phyloP scores from a whole-genome alignment of 768 basidiomycete genomes.

The Suillus americanus region DNA sequence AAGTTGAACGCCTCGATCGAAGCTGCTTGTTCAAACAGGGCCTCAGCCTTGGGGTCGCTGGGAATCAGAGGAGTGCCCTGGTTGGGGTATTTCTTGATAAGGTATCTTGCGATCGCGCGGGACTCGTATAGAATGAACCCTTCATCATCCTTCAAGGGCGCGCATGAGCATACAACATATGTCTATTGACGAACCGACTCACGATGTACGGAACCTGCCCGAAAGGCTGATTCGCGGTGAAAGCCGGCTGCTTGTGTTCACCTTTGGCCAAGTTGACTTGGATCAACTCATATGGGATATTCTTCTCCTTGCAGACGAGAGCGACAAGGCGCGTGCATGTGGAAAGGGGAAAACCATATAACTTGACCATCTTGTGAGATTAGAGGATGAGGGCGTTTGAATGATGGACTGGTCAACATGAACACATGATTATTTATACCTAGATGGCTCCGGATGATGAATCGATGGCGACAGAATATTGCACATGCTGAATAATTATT shows the following conservation, averaged over 20 bases:
- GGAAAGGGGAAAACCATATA: constrained; percentile 36
- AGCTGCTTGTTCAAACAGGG: constrained; percentile 31
- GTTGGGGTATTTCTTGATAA: constrained; percentile 51
- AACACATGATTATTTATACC: not conserved
- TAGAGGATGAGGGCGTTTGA: not conserved
- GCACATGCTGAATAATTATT: no score
- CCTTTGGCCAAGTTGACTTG: constrained; percentile 40
- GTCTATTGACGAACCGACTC: not conserved
- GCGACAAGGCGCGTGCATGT: constrained; percentile 55
- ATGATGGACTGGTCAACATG: not conserved
- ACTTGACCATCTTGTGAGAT: constrained; percentile 30
- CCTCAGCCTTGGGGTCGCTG: constrained; percentile 32
- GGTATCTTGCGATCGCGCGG: constrained; percentile 60
- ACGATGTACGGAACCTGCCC: constrained; percentile 50
- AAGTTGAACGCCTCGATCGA: constrained; percentile 57
- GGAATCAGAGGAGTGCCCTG: constrained; percentile 56
- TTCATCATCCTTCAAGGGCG: constrained; percentile 47
- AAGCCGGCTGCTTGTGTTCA: constrained; percentile 47
- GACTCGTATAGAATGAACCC: constrained; percentile 64
- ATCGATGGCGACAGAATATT: no score
- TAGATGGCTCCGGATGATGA: no score
- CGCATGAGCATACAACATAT: not conserved
- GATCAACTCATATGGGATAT: constrained; percentile 54
- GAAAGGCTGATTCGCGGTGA: constrained; percentile 54
- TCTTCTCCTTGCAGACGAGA: constrained; percentile 51